A percentile compares a stretch with the other conserved stretches of the same genome.
Evolutionary conservation across 768 basidiomycete genomes (phyloP).

Genomic region (Serpula lacrymans): DNA sequence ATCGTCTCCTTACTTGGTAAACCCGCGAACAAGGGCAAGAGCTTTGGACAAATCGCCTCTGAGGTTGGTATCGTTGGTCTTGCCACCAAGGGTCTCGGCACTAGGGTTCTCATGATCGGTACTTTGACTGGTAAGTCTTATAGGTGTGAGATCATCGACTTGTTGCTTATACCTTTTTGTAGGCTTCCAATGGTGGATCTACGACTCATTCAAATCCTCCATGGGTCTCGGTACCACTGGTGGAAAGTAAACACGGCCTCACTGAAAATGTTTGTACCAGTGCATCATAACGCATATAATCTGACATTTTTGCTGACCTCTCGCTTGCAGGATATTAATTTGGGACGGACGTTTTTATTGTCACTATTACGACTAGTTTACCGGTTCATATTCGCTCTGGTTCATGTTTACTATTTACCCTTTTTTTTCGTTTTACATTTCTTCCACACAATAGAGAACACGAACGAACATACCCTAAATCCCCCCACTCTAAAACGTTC

Average conservation of each 20-base stretch:
- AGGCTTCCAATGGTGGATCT: conserved; percentile 95
- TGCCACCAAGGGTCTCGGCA: conserved; percentile 84
- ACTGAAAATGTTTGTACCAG: too few relatives aligned
- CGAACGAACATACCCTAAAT: too few relatives aligned
- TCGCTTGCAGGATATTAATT: too few relatives aligned
- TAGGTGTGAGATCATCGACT: background rate
- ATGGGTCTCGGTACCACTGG: conserved; percentile 89
- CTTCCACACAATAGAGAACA: too few relatives aligned
- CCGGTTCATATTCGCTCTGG: too few relatives aligned
- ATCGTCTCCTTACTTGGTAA: conserved; percentile 94
- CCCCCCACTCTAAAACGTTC: too few relatives aligned
- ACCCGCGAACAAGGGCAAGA: conserved; percentile 79
- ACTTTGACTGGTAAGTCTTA: conserved; percentile 39
- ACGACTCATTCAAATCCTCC: conserved; percentile 78
- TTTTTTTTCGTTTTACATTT: too few relatives aligned
- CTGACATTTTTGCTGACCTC: too few relatives aligned
- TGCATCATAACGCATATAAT: too few relatives aligned
- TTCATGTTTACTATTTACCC: too few relatives aligned
- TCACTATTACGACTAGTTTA: too few relatives aligned
- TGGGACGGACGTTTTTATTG: too few relatives aligned
- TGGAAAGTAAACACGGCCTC: conserved; percentile 74
- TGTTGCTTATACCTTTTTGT: conserved; percentile 28
- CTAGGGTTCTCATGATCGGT: conserved; percentile 84
- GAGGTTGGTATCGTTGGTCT: conserved; percentile 67
- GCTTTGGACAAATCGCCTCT: conserved; percentile 60